A percentile compares a stretch with the other conserved stretches of the same genome.
Conservation (phyloP, 768 basidiomycete genomes). For the Podaxis sp. region DNA sequence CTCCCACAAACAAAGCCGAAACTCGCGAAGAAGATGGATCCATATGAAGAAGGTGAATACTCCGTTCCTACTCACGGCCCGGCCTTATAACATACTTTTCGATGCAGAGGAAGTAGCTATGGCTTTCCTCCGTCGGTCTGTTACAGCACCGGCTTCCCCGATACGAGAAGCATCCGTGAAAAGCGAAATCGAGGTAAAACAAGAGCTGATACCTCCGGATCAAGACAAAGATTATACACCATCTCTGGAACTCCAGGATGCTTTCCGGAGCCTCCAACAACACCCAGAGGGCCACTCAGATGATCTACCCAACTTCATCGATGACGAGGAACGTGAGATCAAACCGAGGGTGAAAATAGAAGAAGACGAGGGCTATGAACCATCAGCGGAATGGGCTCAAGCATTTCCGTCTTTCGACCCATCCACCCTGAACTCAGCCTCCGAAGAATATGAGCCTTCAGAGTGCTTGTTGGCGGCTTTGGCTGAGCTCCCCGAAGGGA, state of each 20-base stretch:
- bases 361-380: slow-evolving; percentile 12
- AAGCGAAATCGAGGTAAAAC: slow-evolving; percentile 9
- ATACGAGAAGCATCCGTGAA: slow-evolving; percentile 1
- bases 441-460: background rate
- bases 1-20: background rate
- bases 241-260: slow-evolving; percentile 11
- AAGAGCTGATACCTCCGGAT: background rate
- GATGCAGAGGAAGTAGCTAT: slow-evolving; percentile 15
- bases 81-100: background rate
- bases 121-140: slow-evolving; percentile 16
- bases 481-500: slow-evolving; percentile 12
- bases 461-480: slow-evolving; percentile 11
- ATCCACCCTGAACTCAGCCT: background rate
- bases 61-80: background rate
- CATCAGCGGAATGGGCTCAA: slow-evolving; percentile 11
- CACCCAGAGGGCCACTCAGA: background rate
- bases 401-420: background rate
- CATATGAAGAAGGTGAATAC: slow-evolving; percentile 24
- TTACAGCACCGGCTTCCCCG: background rate
- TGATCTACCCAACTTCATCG: background rate
- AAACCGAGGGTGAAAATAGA: slow-evolving; percentile 6
- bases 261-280: slow-evolving; percentile 10
- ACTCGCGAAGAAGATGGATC: slow-evolving; percentile 20
- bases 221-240: slow-evolving; percentile 17
- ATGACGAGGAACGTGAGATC: background rate